These are phyloP conservation scores for Coniophora puteana DNA, from an alignment of 1,284 basidiomycete genomes.

Conservation along the genomic window DNA sequence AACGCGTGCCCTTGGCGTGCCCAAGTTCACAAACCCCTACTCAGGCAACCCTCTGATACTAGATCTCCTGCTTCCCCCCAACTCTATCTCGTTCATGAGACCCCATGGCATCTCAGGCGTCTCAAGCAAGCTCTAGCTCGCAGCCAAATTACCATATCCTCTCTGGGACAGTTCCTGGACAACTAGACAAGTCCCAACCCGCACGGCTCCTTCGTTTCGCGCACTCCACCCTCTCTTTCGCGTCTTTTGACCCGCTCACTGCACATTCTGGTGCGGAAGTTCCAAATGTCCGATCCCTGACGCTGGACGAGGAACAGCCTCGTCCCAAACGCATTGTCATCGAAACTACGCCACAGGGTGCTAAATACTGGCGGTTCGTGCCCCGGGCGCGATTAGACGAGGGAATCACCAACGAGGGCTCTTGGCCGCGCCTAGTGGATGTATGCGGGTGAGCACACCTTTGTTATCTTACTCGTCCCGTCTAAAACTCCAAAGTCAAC, in stretches of 20 bases:
- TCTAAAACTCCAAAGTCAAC: slow-evolving; percentile 34
- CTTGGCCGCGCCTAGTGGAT: slow-evolving; percentile 61
- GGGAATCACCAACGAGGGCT: slow-evolving; percentile 58
- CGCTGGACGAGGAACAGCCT: slow-evolving; percentile 42
- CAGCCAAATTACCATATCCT: slow-evolving; percentile 13
- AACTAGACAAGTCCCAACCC: slow-evolving; percentile 57
- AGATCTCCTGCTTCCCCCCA: too few species aligned
- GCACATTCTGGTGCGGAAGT: slow-evolving; percentile 42
- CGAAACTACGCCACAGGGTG: slow-evolving; percentile 51
- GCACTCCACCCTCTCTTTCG: slow-evolving; percentile 56
- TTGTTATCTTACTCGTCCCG: slow-evolving; percentile 10
- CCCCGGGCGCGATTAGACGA: slow-evolving; percentile 58
- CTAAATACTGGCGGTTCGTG: slow-evolving; percentile 68
- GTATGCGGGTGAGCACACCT: slow-evolving; percentile 64
- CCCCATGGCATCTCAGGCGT: slow-evolving; percentile 12
- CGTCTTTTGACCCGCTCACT: slow-evolving; percentile 62
- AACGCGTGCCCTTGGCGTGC: too few species aligned
- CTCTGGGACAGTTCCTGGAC: slow-evolving; percentile 41
- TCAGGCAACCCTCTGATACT: too few species aligned
- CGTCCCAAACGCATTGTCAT: slow-evolving; percentile 68
- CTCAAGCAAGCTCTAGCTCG: slow-evolving; percentile 2
- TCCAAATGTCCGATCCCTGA: slow-evolving; percentile 34
- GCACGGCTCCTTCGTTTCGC: slow-evolving; percentile 53
- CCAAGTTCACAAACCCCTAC: too few species aligned
- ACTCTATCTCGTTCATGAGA: too few species aligned